phyloP scores from a whole-genome alignment of 2,329 filamentous ascomycete species.

The Apiospora rasikravindrae region DNA sequence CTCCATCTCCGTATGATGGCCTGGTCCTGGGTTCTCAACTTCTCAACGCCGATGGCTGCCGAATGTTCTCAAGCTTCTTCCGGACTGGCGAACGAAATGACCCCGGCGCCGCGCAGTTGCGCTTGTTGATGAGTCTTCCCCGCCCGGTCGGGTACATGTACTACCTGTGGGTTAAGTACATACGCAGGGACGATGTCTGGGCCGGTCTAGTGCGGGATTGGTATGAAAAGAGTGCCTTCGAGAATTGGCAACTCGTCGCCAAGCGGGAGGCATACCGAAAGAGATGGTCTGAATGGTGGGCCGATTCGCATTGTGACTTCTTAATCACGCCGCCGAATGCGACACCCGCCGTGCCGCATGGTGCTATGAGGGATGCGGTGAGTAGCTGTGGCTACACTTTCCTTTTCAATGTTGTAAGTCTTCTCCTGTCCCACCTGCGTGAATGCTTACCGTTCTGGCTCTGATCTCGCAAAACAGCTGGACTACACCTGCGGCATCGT shows the following conservation, averaged over 20 bases:
- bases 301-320: conserved; percentile 73
- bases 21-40: conserved; percentile 79
- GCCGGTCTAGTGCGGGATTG: conserved; percentile 77
- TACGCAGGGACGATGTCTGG: conserved; percentile 78
- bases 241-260: conserved; percentile 83
- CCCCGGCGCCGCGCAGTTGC: conserved; percentile 75
- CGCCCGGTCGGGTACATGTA: conserved; percentile 81
- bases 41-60: conserved; percentile 83
- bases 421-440: conserved; percentile 12
- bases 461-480: conserved; percentile 54
- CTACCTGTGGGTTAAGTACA: conserved; percentile 87
- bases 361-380: conserved; percentile 83
- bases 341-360: conserved; percentile 85
- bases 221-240: conserved; percentile 72
- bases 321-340: conserved; percentile 87
- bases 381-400: conserved; percentile 93
- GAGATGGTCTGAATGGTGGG: conserved; percentile 87
- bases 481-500: conserved; percentile 86
- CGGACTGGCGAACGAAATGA: conserved; percentile 81
- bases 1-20: conserved; percentile 75
- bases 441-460: conserved; percentile 5
- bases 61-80: conserved; percentile 79
- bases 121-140: conserved; percentile 74
- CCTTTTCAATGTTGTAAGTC: conserved; percentile 80
- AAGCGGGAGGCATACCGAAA: conserved; percentile 79